Evolutionary conservation across 2,329 filamentous ascomycete species (phyloP).

Genomic region (Leptosphaerulina australis): DNA sequence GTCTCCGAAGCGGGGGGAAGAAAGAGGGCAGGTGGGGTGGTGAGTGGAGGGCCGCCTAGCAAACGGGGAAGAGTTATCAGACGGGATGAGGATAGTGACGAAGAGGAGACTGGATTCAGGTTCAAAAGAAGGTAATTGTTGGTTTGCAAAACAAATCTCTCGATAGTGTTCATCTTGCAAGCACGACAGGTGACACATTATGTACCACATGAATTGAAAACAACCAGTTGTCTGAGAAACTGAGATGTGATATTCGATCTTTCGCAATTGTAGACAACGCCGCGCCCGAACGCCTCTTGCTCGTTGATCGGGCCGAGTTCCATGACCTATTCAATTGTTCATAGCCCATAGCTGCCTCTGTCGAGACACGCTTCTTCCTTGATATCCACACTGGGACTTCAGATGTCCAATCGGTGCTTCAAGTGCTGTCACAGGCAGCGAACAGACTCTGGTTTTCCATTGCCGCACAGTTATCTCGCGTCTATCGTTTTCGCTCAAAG

Average conservation of each 20-base stretch:
- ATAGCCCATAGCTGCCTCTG: too few species aligned
- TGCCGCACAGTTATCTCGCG: neutral
- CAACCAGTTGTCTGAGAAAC: too few species aligned
- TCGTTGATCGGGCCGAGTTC: neutral
- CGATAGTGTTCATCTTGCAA: neutral
- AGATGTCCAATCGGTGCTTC: too few species aligned
- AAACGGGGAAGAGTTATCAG: constrained; percentile 35
- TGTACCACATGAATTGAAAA: constrained; percentile 3
- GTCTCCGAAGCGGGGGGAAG: constrained; percentile 35
- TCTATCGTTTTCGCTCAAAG: constrained; percentile 80
- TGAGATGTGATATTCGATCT: too few species aligned
- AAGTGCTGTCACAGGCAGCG: too few species aligned
- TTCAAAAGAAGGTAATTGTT: constrained; percentile 52
- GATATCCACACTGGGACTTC: too few species aligned
- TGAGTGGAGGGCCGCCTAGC: constrained; percentile 31
- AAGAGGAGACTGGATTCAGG: constrained; percentile 62
- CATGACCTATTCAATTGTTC: constrained; percentile 4
- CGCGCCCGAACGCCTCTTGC: neutral
- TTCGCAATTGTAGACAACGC: neutral
- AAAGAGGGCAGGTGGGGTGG: constrained; percentile 39
- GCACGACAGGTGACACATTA: constrained; percentile 1
- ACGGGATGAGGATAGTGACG: constrained; percentile 59
- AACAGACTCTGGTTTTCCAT: neutral
- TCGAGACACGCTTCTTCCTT: too few species aligned
- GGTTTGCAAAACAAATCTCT: neutral